Conservation (phyloP, 805 yeast species). For the Starmerella apis region DNA sequence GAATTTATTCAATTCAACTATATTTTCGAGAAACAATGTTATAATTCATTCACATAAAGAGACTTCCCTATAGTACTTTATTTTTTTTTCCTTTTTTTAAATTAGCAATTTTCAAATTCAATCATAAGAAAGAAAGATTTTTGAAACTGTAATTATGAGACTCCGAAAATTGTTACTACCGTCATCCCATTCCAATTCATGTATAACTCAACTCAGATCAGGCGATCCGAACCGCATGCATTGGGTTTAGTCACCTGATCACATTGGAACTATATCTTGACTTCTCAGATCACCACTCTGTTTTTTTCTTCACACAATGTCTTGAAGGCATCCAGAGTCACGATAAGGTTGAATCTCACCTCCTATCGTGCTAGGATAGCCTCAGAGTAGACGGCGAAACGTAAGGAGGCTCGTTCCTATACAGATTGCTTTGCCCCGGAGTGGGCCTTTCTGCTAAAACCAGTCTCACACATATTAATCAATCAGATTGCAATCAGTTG, state of each 20-base stretch:
- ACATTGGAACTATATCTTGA: not conserved
- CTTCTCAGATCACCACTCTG: not conserved
- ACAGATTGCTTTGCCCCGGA: constrained; percentile 12
- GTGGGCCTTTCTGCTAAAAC: constrained; percentile 21
- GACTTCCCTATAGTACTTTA: too few species aligned
- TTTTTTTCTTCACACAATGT: constrained; percentile 5
- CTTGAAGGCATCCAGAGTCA: constrained; percentile 29
- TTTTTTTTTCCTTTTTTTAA: too few species aligned
- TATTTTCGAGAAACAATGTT: too few species aligned
- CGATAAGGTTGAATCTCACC: constrained; percentile 25
- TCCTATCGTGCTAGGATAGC: constrained; percentile 29
- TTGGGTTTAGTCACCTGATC: constrained; percentile 3
- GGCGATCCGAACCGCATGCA: too few species aligned
- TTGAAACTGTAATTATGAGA: too few species aligned
- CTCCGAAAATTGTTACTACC: too few species aligned
- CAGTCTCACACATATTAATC: constrained; percentile 21
- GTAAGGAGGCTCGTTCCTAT: constrained; percentile 23
- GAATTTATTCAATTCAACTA: too few species aligned
- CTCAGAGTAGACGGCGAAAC: constrained; percentile 23
- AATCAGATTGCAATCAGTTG: not conserved
- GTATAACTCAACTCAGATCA: too few species aligned
- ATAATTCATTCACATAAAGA: too few species aligned
- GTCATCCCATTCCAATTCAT: too few species aligned
- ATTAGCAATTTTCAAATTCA: too few species aligned
- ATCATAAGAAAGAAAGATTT: too few species aligned